These are phyloP conservation scores for Furcasterigmium sp. DNA, from an alignment of 2,329 filamentous ascomycete genomes.

Conservation along the genomic window DNA sequence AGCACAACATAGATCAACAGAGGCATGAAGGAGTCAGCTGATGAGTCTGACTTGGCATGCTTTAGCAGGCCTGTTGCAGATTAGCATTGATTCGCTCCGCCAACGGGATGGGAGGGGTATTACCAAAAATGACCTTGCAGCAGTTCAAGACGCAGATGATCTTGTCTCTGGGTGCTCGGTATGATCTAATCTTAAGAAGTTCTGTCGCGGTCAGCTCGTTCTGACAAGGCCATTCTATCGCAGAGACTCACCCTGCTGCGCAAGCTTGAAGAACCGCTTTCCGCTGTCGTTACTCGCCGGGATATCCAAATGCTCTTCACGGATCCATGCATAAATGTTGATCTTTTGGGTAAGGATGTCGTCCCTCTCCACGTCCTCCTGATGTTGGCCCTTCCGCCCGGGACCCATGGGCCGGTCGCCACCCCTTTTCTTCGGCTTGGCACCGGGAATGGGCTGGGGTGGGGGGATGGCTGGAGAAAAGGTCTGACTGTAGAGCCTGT, in stretches of 20 bases:
- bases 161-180: slow-evolving; percentile 94
- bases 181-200: slow-evolving; percentile 91
- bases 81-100: background rate
- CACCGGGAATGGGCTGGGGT: slow-evolving; percentile 66
- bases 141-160: slow-evolving; percentile 98
- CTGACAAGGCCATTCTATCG: background rate
- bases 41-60: slow-evolving; percentile 89
- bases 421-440: slow-evolving; percentile 63
- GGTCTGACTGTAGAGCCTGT: slow-evolving; percentile 88
- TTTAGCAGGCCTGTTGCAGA: slow-evolving; percentile 65
- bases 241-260: slow-evolving; percentile 67
- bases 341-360: slow-evolving; percentile 96
- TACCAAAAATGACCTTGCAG: slow-evolving; percentile 98
- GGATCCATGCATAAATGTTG: slow-evolving; percentile 92
- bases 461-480: slow-evolving; percentile 91
- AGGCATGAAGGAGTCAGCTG: slow-evolving; percentile 92
- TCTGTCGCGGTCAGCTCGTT: slow-evolving; percentile 49
- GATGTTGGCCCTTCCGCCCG: slow-evolving; percentile 89
- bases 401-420: slow-evolving; percentile 67
- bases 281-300: slow-evolving; percentile 79
- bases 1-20: slow-evolving; percentile 93
- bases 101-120: slow-evolving; percentile 18
- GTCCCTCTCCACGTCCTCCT: slow-evolving; percentile 95
- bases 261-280: slow-evolving; percentile 78
- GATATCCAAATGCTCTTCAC: slow-evolving; percentile 91